Evolutionary conservation across 108 stramenopile species (phyloP), one percentile per base, ranked within the genome.

Genomic region (Discostella stelligeroides): DNA sequence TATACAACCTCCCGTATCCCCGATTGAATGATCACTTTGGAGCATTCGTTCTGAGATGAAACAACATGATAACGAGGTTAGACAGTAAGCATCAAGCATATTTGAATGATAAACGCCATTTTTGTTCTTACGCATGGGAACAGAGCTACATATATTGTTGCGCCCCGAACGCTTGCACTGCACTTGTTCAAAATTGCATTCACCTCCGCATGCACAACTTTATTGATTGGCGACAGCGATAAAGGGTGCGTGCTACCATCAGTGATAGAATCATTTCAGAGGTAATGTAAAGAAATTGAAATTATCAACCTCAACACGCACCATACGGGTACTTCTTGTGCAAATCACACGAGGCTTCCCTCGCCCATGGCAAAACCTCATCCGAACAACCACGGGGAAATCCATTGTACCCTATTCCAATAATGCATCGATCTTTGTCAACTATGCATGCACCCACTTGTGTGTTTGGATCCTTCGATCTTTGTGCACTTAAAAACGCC

Each of bases 101-200:
- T n/a, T n/a, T n/a, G n/a, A n/a, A n/a, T 7, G 10, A 56, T 30
- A 56, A 56, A 10, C n/a, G 15, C n/a, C n/a, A n/a, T n/a, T n/a
- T 15, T 15, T 15, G 21, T 50, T 21, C 49, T 50, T 50, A 50
- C 49, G 65, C 98, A 97, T 8, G 98, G 98, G 72, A 98, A 99
- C 18, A 99, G 84, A 0, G 96, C 96, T 14, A 99, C 98, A 72
- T 97, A 99, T 13, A 99, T 78, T 20, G 92, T 83, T 0, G 89
- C 76, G 21, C 87, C 94, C 27, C 86, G 68, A 27, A 95, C 86
- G 72, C 88, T 89, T 4, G 92, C 92, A 66, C 85, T 86, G 67
- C 94, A 92, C 66, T 95, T 96, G 76, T 99, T 99, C 69, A 99
- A 69, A 67, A 99, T 97, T 11, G 98, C 98, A 85, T 99, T 99